phyloP scores from a whole-genome alignment of 164 flowering plant genomes.

The Cinnamomum micranthum region DNA sequence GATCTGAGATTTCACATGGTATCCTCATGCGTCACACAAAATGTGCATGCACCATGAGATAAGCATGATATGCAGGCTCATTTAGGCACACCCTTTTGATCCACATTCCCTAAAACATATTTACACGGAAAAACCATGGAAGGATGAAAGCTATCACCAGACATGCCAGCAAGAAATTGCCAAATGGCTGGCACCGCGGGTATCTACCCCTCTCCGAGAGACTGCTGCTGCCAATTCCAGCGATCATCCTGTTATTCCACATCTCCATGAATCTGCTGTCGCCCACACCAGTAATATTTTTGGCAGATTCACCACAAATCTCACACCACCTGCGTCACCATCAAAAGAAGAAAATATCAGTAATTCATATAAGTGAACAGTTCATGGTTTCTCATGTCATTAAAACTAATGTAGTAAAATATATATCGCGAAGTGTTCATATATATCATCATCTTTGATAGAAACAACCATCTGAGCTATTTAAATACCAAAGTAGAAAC shows the following conservation, averaged over 20 bases:
- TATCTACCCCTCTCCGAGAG: slow-evolving; percentile 29
- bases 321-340: slow-evolving; percentile 52
- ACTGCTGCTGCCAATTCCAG: not conserved
- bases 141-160: slow-evolving; percentile 53
- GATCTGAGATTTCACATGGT: too few species aligned
- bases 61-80: too few species aligned
- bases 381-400: too few species aligned
- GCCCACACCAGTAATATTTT: slow-evolving; percentile 43
- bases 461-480: too few species aligned
- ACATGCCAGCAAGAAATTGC: slow-evolving; percentile 60
- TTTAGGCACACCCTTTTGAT: too few species aligned
- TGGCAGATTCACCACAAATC: slow-evolving; percentile 63
- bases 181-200: slow-evolving; percentile 54
- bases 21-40: too few species aligned
- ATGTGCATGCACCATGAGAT: too few species aligned
- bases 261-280: slow-evolving; percentile 51
- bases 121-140: slow-evolving; percentile 58
- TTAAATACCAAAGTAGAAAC: too few species aligned
- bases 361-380: not conserved
- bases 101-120: slow-evolving; percentile 10
- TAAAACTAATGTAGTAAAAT: too few species aligned
- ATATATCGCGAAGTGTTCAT: too few species aligned
- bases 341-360: not conserved
- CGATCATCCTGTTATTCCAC: slow-evolving; percentile 35
- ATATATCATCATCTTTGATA: too few species aligned